Conservation (phyloP, 2,329 filamentous ascomycete species). For the Venturia oleaginea region DNA sequence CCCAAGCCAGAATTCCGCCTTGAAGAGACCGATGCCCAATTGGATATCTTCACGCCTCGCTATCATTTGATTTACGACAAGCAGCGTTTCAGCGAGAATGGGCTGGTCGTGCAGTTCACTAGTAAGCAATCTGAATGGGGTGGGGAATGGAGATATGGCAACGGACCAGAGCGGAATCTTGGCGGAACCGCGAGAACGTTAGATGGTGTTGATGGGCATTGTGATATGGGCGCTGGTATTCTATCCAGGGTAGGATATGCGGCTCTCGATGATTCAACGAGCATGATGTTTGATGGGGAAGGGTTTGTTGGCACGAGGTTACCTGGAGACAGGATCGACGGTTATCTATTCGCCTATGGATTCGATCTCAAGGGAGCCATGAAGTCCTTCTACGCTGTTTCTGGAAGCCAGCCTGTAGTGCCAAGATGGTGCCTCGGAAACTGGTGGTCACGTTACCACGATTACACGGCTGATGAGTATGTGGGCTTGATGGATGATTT, state of each 20-base stretch:
- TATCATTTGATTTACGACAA: constrained; percentile 53
- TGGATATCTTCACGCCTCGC: constrained; percentile 48
- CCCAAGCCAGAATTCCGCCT: constrained; percentile 41
- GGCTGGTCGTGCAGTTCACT: constrained; percentile 27
- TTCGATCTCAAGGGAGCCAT: constrained; percentile 47
- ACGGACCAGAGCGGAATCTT: constrained; percentile 32
- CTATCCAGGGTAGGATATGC: constrained; percentile 44
- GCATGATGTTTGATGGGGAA: constrained; percentile 47
- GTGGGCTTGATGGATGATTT: constrained; percentile 50
- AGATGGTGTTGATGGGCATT: constrained; percentile 44
- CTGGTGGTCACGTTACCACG: constrained; percentile 58
- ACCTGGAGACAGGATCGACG: constrained; percentile 43
- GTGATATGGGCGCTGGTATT: constrained; percentile 42
- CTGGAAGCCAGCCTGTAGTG: constrained; percentile 46
- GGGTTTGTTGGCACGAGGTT: constrained; percentile 44
- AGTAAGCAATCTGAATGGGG: constrained; percentile 13
- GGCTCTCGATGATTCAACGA: constrained; percentile 44
- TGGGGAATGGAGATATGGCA: constrained; percentile 45
- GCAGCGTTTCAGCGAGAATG: constrained; percentile 42
- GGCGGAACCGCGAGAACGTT: constrained; percentile 46
- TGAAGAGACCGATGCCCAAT: constrained; percentile 34
- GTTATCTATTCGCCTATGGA: constrained; percentile 53
- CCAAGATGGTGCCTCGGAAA: constrained; percentile 53
- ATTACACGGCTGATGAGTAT: constrained; percentile 48
- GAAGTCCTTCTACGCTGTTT: constrained; percentile 45